These are phyloP conservation scores for Neoboletus brunneissimus DNA, from an alignment of 768 basidiomycete species.

Conservation along the genomic window DNA sequence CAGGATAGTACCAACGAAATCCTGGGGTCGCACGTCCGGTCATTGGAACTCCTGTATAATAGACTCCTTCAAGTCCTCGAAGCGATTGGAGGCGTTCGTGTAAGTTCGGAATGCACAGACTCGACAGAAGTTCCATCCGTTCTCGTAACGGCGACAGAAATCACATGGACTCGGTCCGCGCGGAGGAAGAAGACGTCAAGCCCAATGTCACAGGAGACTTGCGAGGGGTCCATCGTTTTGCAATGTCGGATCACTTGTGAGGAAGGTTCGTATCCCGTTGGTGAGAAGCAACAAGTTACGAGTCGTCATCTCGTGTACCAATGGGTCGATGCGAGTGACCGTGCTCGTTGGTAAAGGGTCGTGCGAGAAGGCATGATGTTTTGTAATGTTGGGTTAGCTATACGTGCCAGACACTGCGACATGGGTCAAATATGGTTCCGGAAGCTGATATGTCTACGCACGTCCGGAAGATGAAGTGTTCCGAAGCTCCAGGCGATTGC, in stretches of 20 bases:
- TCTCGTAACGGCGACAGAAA: conserved; percentile 31
- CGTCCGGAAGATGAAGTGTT: conserved; percentile 69
- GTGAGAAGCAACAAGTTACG: conserved; percentile 8
- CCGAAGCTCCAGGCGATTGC: conserved; percentile 83
- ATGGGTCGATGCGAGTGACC: conserved; percentile 55
- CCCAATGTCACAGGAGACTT: background rate
- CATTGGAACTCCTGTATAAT: conserved; percentile 9
- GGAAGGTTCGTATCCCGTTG: conserved; percentile 10
- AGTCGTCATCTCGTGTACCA: conserved; percentile 35
- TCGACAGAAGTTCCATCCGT: conserved; percentile 9
- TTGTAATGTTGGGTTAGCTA: conserved; percentile 43
- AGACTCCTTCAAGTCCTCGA: conserved; percentile 33
- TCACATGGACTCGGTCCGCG: conserved; percentile 71
- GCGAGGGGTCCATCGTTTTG: conserved; percentile 12
- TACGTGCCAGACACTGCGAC: conserved; percentile 36
- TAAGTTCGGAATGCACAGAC: background rate
- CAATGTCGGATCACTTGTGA: conserved; percentile 27
- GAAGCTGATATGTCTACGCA: conserved; percentile 37
- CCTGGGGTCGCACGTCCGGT: background rate
- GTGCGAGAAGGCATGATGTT: conserved; percentile 58
- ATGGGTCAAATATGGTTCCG: conserved; percentile 29
- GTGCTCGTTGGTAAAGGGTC: conserved; percentile 45
- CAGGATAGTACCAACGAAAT: no score
- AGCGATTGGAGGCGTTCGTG: conserved; percentile 31
- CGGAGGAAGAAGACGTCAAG: conserved; percentile 43